A percentile compares a stretch with the other conserved stretches of the same genome.
Evolutionary conservation across 2,329 filamentous ascomycete genomes (phyloP).

Genomic region (Microdochium bolleyi): DNA sequence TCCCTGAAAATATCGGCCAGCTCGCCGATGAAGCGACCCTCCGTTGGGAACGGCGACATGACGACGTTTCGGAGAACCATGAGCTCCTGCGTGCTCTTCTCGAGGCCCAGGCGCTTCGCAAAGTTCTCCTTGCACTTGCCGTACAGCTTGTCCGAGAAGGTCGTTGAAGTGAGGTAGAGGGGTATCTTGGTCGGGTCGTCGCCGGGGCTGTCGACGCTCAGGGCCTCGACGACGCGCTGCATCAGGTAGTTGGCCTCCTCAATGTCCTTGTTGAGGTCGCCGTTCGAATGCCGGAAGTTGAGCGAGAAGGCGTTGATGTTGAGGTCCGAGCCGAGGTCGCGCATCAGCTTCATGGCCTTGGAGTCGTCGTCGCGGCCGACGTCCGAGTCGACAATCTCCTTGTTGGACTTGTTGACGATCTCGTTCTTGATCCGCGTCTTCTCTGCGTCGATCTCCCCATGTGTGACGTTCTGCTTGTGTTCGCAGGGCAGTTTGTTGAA

Average conservation of each 20-base stretch:
- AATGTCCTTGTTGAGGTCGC: slow-evolving; percentile 30
- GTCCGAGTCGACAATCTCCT: slow-evolving; percentile 22
- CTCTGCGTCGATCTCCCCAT: slow-evolving; percentile 22
- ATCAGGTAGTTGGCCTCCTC: slow-evolving; percentile 41
- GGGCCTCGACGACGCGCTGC: slow-evolving; percentile 28
- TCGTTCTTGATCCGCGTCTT: slow-evolving; percentile 27
- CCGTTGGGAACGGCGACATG: slow-evolving; percentile 35
- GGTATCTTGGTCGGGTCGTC: slow-evolving; percentile 30
- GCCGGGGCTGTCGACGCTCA: slow-evolving; percentile 30
- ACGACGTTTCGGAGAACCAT: slow-evolving; percentile 38
- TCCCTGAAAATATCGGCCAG: slow-evolving; percentile 23
- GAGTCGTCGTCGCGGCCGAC: slow-evolving; percentile 12
- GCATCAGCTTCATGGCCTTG: slow-evolving; percentile 28
- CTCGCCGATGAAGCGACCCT: slow-evolving; percentile 27
- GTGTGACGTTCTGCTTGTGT: slow-evolving; percentile 9
- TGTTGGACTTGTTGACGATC: slow-evolving; percentile 28
- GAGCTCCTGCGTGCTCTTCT: slow-evolving; percentile 22
- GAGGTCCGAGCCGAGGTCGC: slow-evolving; percentile 33
- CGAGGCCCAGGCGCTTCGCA: slow-evolving; percentile 29
- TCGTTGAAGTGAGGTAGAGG: slow-evolving; percentile 35
- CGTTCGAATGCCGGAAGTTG: slow-evolving; percentile 31
- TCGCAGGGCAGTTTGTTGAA: slow-evolving; percentile 33
- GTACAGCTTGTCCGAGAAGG: slow-evolving; percentile 30
- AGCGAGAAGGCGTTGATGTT: slow-evolving; percentile 37
- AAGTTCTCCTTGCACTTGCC: slow-evolving; percentile 30